Base-by-base conservation (phyloP, 2,329 filamentous ascomycete species). In the Rutstroemia sp. region DNA sequence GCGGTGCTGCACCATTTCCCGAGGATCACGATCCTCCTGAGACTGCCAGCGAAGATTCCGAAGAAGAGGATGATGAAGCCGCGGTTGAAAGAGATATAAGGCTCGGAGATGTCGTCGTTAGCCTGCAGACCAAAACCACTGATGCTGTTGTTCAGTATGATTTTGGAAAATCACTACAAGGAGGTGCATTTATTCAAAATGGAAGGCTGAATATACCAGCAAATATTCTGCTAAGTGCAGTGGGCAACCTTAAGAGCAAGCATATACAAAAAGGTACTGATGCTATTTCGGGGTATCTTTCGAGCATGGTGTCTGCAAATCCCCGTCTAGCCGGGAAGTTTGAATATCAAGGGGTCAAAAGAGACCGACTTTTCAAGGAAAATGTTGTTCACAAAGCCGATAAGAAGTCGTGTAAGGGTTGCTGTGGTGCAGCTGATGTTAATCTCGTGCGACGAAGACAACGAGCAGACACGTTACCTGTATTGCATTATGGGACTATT, bases 401-500 rank as follows among this genome's bases (percentile, higher is more conserved):
- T 25, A 51, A 51, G 21, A 51, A 40, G 38, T 42, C 48, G 5
- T 51, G 48, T 42, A 51, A 42, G 14, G 16, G 14, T 27, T 51
- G 48, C 36, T 51, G 48, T 42, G 48, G 48, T 10, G 23, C 8
- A 14, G 34, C 12, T 51, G 36, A 51, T 42, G 21, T 40, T 17
- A 51, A 51, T 51, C 38, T 51, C 19, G 48, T 51, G 1, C 39
- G 34, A 42, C 39, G 48, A 42, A 27, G 5, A 42, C 48, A 51
- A 30, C 19, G 48, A 39, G 5, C 10, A 17, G 14, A 27, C 5
- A 51, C 21, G 27, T 42, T 14, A 14, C 44, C 45, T 4, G n/a
- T 48, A 23, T 17, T 97, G 8, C 48, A 55, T 27, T 48, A 55
- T 25, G 48, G 56, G 14, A 55, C 47, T 21, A 55, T 58, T 48